phyloP scores from a whole-genome alignment of 2,329 filamentous ascomycete species.

The Nemania sp. region DNA sequence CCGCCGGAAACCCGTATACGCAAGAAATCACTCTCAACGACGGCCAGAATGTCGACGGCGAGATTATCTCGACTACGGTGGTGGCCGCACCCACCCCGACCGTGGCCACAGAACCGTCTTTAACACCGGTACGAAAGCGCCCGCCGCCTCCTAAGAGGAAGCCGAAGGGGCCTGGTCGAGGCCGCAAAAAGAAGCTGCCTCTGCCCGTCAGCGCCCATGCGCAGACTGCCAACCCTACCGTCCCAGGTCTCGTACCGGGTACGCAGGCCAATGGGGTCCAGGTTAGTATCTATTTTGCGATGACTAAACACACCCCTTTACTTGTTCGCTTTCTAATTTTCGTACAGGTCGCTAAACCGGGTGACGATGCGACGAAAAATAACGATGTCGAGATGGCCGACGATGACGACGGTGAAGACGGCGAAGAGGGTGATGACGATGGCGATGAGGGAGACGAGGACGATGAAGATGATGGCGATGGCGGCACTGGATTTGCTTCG shows the following conservation, averaged over 20 bases:
- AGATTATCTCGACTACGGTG: constrained; percentile 68
- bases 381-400: constrained; percentile 60
- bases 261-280: constrained; percentile 44
- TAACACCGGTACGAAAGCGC: constrained; percentile 58
- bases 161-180: constrained; percentile 76
- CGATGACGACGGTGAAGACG: constrained; percentile 52
- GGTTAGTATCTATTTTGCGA: constrained; percentile 43
- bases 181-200: constrained; percentile 71
- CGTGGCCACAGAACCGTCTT: constrained; percentile 56
- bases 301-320: not conserved
- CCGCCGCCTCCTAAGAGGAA: constrained; percentile 81
- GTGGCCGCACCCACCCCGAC: constrained; percentile 56
- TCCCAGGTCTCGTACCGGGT: constrained; percentile 45
- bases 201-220: constrained; percentile 40
- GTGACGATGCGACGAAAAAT: constrained; percentile 49
- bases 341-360: constrained; percentile 45
- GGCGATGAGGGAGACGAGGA: constrained; percentile 51
- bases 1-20: constrained; percentile 78
- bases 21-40: constrained; percentile 82
- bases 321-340: constrained; percentile 27
- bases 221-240: constrained; percentile 42
- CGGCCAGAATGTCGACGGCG: constrained; percentile 78
- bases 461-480: constrained; percentile 50
- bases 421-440: constrained; percentile 52
- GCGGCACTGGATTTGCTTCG: constrained; percentile 46